Evolutionary conservation across 345 rosid genomes (phyloP), one percentile per base, ranked within the genome.

Genomic region (Syzygium oleosum): DNA sequence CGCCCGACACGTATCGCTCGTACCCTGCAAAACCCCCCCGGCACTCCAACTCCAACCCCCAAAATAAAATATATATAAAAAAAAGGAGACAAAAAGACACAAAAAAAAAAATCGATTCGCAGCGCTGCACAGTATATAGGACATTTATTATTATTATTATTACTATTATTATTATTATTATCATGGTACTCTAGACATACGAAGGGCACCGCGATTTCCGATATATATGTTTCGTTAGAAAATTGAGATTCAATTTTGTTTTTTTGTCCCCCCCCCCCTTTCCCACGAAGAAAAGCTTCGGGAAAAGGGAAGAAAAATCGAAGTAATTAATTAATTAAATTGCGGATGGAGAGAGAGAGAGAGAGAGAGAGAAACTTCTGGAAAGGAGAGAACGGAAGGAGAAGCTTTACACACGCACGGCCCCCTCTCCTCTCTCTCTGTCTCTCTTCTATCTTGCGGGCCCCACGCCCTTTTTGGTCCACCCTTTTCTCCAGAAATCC

Each of bases 321-420:
- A 43, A 43, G 46, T 43, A 6, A 43, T 43, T 43, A 43, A 43
- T 43, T 43, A 43, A 43, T 43, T 6, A 1, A 51, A 51, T 46
- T 83, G 13, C 9, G 16, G 19, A 63, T 5, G 34, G 27, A 14
- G 78, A 5, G 55, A 58, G 68, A 31, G 51, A 46, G 78, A 59
- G 89, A 86, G 87, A 68, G 59, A 78, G 89, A 85, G 6, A 85
- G 91, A 93, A 94, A 92, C 89, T 94, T 94, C 95, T 90, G 94
- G 93, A 93, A 92, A 90, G 91, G 88, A 91, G 90, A 55, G 79
- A 43, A 43, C 1, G 55, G 49, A 85, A 87, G 34, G 55, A 84
- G 52, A 51, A 43, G 77, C 58, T 17, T 17, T 5, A 41, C 88
- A 86, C 88, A 89, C 87, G 49, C 88, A 84, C 87, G 43, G 89